A percentile compares a stretch with the other conserved stretches of the same genome.
Evolutionary conservation across 2,329 filamentous ascomycete genomes (phyloP).

Genomic region (Neonectria faginata): DNA sequence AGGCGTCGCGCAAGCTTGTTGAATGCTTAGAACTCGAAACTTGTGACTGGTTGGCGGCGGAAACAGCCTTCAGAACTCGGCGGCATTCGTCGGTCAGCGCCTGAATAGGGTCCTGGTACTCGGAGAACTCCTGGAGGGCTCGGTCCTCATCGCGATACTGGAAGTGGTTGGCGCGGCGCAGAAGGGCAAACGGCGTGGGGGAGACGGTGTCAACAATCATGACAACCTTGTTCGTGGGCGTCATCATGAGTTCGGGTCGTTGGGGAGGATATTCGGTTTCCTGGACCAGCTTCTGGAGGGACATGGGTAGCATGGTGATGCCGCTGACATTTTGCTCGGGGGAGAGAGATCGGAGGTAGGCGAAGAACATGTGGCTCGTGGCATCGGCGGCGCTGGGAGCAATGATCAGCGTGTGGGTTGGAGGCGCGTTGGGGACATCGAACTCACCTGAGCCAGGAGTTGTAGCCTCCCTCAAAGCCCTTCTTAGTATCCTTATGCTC

Average conservation of each 20-base stretch:
- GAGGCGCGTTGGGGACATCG: slow-evolving; percentile 1
- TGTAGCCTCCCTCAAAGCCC: slow-evolving; percentile 95
- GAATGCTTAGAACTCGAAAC: slow-evolving; percentile 77
- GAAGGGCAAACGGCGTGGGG: slow-evolving; percentile 89
- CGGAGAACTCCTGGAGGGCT: slow-evolving; percentile 86
- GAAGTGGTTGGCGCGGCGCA: slow-evolving; percentile 93
- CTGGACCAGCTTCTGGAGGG: slow-evolving; percentile 88
- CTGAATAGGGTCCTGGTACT: slow-evolving; percentile 88
- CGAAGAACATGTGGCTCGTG: slow-evolving; percentile 97
- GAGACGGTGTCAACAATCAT: slow-evolving; percentile 98
- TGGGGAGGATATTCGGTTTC: slow-evolving; percentile 95
- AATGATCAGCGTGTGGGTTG: slow-evolving; percentile 32
- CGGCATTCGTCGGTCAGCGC: slow-evolving; percentile 94
- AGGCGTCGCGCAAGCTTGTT: slow-evolving; percentile 82
- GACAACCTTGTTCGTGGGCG: slow-evolving; percentile 86
- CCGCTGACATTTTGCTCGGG: slow-evolving; percentile 83
- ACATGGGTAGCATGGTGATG: slow-evolving; percentile 88
- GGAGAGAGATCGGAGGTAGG: slow-evolving; percentile 89
- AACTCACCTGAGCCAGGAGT: slow-evolving; percentile 81
- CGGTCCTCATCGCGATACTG: slow-evolving; percentile 91
- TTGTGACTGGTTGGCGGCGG: slow-evolving; percentile 87
- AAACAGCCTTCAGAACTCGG: slow-evolving; percentile 89
- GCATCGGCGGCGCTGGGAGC: slow-evolving; percentile 84
- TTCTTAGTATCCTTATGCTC: slow-evolving; percentile 88
- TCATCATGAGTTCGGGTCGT: slow-evolving; percentile 79